A percentile compares a stretch with the other conserved stretches of the same genome.
These are phyloP conservation scores for Geoglossum glabrum DNA, from an alignment of 495 filamentous ascomycete genomes.

Conservation along the genomic window DNA sequence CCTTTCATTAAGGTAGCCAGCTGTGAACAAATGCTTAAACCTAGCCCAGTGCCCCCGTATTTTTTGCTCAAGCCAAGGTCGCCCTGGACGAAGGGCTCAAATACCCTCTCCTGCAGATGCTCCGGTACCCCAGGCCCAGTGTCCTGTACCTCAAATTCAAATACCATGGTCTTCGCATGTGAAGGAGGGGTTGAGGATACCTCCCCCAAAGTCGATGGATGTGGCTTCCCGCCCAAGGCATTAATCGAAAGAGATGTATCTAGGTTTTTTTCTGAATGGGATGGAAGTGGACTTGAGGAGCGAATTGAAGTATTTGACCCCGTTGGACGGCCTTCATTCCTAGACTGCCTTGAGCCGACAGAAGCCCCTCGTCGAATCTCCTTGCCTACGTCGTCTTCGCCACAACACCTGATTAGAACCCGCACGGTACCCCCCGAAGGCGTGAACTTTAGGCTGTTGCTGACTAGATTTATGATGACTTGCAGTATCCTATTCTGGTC, in stretches of 20 bases:
- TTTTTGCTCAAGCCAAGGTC: conserved; percentile 77
- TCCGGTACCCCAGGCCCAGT: conserved; percentile 79
- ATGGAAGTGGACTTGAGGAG: not conserved
- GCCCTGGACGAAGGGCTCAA: conserved; percentile 88
- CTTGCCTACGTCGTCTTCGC: conserved; percentile 25
- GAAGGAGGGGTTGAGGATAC: conserved; percentile 37
- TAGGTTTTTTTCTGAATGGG: conserved; percentile 2
- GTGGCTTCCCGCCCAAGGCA: conserved; percentile 31
- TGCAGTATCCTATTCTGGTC: conserved; percentile 78
- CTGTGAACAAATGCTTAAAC: conserved; percentile 74
- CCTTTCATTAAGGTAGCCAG: conserved; percentile 70
- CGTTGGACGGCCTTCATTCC: conserved; percentile 1
- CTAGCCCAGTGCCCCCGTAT: conserved; percentile 79
- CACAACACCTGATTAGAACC: conserved; percentile 51
- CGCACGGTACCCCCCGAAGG: conserved; percentile 53
- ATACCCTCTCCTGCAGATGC: conserved; percentile 55
- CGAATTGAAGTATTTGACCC: conserved; percentile 6
- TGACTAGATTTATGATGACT: conserved; percentile 80
- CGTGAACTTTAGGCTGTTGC: conserved; percentile 86
- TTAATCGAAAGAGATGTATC: conserved; percentile 33
- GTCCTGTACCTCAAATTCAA: conserved; percentile 79
- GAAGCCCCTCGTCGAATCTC: conserved; percentile 12
- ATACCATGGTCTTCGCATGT: conserved; percentile 38
- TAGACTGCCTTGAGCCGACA: conserved; percentile 7
- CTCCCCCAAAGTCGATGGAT: conserved; percentile 28